Base-by-base conservation (phyloP, 1,284 basidiomycete species). In the Stereum hirsutum region DNA sequence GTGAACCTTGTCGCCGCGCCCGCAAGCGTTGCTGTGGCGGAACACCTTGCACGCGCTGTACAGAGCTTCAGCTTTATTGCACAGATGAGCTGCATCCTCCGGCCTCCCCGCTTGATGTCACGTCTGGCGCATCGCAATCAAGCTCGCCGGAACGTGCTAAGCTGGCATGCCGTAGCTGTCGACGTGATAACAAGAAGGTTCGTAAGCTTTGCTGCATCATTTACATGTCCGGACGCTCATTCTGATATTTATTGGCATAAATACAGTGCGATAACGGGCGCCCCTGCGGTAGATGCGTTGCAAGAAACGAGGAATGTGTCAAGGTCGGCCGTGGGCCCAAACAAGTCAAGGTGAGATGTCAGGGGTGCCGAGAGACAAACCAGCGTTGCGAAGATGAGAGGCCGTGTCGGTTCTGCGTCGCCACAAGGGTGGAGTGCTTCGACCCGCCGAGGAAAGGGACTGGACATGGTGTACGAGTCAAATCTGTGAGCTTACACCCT, bases 131-230 rank as follows among this genome's bases (percentile, higher is more conserved):
- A 33, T 62, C 64, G 21, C 55, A 60, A n/a, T n/a, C n/a, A 24
- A 62, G 56, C 47, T 49, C 57, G 6, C 54, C 49, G 45, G 73
- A 75, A 46, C 65, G 73, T 26, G 74, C 70, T 36, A 77, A 76
- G 52, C 47, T 74, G 46, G 75, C 75, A 3, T 79, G 75, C 56
- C 62, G 66, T 47, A 69, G 60, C 39, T 79, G 76, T 55, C 67
- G 75, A 19, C 66, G 70, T 49, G 75, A 78, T 50, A 78, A 78
- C 48, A 78, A 79, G 54, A 79, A 79, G 69, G 75, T 69, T 45
- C 10, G 49, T 41, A 44, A 43, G 17, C 30, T 39, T 25, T 6
- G 45, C 12, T 34, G 11, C 17, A 35, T 35, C 8, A 12, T 12
- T 20, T 20, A 8, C 8, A 35, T 35, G 28, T 30, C 28, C 10